Evolutionary conservation across 345 rosid species (phyloP).

Genomic region (Eucalyptus curtisii): DNA sequence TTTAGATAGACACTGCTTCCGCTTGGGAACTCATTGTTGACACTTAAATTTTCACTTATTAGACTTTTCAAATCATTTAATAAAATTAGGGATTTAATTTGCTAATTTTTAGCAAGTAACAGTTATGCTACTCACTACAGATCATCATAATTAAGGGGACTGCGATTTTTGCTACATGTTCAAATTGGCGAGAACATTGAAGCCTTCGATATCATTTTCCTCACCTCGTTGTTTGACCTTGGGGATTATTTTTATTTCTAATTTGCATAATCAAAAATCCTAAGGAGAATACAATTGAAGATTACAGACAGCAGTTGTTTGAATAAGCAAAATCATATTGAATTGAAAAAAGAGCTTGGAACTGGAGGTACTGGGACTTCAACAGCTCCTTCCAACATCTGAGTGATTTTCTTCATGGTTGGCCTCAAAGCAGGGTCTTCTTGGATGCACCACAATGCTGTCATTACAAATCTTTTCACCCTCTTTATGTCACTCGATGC

Average conservation of each 20-base stretch:
- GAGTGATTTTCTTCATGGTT: background rate
- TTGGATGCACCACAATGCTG: constrained; percentile 1
- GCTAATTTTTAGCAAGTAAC: no score
- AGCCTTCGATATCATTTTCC: background rate
- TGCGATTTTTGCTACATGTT: background rate
- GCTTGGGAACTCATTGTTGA: no score
- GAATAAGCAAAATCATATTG: background rate
- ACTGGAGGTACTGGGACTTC: background rate
- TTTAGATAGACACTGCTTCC: background rate
- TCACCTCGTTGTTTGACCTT: no score
- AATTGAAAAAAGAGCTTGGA: background rate
- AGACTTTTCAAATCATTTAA: no score
- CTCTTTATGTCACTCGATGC: background rate
- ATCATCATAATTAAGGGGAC: background rate
- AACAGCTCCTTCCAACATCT: background rate
- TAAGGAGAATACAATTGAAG: background rate
- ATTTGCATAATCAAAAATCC: no score
- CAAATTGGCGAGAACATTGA: background rate
- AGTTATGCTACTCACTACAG: no score
- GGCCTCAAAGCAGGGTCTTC: background rate
- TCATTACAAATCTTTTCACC: background rate
- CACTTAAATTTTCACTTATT: no score
- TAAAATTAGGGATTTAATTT: no score
- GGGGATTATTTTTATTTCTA: no score
- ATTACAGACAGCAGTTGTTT: background rate